These are phyloP conservation scores for Cinnamomum micranthum DNA, from an alignment of 164 flowering plant species.

Conservation along the genomic window DNA sequence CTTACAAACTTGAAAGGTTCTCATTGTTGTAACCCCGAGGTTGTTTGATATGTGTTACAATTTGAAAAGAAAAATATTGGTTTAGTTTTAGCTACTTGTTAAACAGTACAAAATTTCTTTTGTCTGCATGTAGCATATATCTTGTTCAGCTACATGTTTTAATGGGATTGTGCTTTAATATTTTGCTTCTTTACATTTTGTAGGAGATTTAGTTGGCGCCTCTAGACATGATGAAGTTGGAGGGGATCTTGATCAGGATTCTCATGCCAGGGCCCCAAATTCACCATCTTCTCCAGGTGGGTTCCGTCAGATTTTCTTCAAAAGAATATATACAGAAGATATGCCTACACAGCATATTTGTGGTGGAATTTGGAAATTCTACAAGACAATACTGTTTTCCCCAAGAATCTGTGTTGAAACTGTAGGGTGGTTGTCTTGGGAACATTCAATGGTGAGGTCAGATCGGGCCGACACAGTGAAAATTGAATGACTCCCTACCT, in stretches of 20 bases:
- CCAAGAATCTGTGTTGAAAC: slow-evolving; percentile 53
- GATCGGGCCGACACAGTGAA: slow-evolving; percentile 52
- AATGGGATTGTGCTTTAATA: background rate
- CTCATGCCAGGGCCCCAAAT: slow-evolving; percentile 53
- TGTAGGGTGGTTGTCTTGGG: slow-evolving; percentile 78
- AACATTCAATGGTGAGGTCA: slow-evolving; percentile 60
- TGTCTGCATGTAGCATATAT: background rate
- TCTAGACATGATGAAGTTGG: slow-evolving; percentile 54
- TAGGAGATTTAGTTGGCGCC: slow-evolving; percentile 85
- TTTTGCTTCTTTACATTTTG: slow-evolving; percentile 9
- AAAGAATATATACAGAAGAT: slow-evolving; percentile 83
- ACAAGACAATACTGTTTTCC: slow-evolving; percentile 58
- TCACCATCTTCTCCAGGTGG: slow-evolving; percentile 99
- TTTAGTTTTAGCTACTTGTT: background rate
- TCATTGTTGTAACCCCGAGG: too few relatives aligned
- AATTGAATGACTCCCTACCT: slow-evolving; percentile 66
- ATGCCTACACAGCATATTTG: slow-evolving; percentile 57
- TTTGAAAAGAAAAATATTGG: background rate
- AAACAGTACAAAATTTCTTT: too few relatives aligned
- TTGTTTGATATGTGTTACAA: background rate
- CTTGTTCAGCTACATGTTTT: background rate
- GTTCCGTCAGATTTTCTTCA: slow-evolving; percentile 93
- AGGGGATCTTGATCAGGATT: slow-evolving; percentile 48
- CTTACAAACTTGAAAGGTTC: too few relatives aligned
- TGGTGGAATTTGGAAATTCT: slow-evolving; percentile 64